Evolutionary conservation across 768 basidiomycete species (phyloP).

Genomic region (Mrakia frigida): DNA sequence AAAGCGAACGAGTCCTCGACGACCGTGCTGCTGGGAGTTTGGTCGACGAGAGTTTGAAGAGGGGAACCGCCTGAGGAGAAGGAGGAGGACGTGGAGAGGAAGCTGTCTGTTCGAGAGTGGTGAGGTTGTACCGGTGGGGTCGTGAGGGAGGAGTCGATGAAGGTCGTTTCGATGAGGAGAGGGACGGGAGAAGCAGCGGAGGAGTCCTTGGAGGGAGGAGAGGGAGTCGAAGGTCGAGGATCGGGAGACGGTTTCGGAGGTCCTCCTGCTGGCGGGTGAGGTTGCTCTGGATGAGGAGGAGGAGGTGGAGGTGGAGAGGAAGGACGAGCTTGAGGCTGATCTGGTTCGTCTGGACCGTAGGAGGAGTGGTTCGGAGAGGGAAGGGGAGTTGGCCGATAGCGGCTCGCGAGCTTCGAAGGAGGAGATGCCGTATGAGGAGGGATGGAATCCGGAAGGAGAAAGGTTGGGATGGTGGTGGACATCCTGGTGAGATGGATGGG

Average conservation of each 20-base stretch:
- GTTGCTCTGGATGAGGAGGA: neutral
- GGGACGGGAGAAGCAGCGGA: neutral
- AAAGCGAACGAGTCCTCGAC: neutral
- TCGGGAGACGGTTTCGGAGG: neutral
- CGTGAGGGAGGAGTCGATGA: neutral
- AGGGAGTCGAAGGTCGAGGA: neutral
- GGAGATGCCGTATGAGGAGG: neutral
- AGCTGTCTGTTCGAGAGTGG: neutral
- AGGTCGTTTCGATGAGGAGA: neutral
- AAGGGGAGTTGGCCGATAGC: constrained; percentile 1
- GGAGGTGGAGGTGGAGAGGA: neutral
- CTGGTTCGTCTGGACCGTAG: neutral
- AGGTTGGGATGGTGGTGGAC: neutral
- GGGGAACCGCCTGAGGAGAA: constrained; percentile 7
- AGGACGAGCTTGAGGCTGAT: neutral
- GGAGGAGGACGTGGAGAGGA: neutral
- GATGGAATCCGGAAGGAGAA: neutral
- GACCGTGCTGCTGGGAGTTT: neutral
- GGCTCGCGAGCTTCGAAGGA: neutral
- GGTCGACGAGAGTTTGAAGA: neutral
- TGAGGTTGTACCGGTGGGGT: neutral
- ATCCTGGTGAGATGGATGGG: neutral
- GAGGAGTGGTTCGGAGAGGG: neutral
- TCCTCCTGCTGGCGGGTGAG: neutral
- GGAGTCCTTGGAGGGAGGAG: neutral